Conservation (phyloP, 2,329 filamentous ascomycete genomes). For the Penicillium corylophilum region DNA sequence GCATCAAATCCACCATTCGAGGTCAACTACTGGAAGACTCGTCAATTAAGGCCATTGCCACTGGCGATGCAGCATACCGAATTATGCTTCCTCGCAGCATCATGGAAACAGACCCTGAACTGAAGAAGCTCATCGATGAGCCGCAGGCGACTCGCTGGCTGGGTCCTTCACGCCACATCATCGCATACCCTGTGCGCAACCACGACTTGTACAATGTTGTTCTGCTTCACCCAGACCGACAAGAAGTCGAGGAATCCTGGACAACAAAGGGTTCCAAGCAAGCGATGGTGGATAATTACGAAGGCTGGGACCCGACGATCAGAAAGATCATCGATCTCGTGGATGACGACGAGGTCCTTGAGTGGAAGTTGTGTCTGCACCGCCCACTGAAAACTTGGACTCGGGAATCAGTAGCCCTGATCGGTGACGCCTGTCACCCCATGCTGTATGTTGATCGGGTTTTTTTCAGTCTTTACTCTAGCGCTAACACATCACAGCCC, state of each 20-base stretch:
- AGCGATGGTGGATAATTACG: conserved; percentile 61
- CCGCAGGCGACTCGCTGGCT: conserved; percentile 74
- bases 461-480: neutral
- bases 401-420: conserved; percentile 35
- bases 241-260: conserved; percentile 63
- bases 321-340: conserved; percentile 61
- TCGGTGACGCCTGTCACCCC: conserved; percentile 49
- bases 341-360: conserved; percentile 50
- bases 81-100: conserved; percentile 71
- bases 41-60: conserved; percentile 38
- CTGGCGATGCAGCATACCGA: conserved; percentile 74
- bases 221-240: conserved; percentile 60
- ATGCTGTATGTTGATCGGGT: conserved; percentile 36
- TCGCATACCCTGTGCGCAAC: conserved; percentile 71
- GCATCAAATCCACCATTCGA: conserved; percentile 52
- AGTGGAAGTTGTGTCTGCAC: conserved; percentile 40
- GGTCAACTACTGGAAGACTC: conserved; percentile 37
- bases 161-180: conserved; percentile 71
- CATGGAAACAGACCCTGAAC: conserved; percentile 66
- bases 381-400: conserved; percentile 37
- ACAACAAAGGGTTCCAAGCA: conserved; percentile 62
- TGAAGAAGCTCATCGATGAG: conserved; percentile 65
- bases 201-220: conserved; percentile 67
- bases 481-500: conserved; percentile 22
- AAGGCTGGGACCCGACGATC: conserved; percentile 61